These are phyloP conservation scores for Royoungia palumana DNA, from an alignment of 768 basidiomycete species.

Conservation along the genomic window DNA sequence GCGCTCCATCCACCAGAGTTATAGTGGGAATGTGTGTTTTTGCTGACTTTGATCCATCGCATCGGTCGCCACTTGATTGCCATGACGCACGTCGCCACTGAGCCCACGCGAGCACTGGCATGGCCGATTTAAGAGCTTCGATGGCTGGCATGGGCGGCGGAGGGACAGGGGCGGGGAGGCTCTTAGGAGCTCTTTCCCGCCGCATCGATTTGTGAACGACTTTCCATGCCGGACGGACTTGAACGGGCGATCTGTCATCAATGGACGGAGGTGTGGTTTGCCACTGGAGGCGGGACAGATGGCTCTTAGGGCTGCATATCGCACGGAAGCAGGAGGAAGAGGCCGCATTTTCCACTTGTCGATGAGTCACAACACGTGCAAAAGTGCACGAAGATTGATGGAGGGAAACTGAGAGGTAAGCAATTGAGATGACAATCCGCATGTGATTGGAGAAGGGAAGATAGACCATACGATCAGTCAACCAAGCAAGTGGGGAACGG, in stretches of 20 bases:
- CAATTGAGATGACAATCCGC: neutral
- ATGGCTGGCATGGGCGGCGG: conserved; percentile 35
- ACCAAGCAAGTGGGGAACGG: neutral
- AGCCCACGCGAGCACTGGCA: conserved; percentile 83
- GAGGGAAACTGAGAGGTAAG: too few relatives aligned
- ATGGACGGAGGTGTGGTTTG: conserved; percentile 44
- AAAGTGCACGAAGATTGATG: neutral
- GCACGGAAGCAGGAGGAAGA: neutral
- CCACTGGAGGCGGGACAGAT: conserved; percentile 34
- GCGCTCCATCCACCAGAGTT: too few relatives aligned
- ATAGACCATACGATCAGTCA: neutral
- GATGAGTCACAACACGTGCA: neutral
- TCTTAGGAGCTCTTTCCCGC: conserved; percentile 45
- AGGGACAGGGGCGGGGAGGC: conserved; percentile 37
- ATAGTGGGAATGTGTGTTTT: too few relatives aligned
- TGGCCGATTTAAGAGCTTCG: conserved; percentile 46
- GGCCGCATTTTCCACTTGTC: neutral
- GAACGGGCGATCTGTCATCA: conserved; percentile 45
- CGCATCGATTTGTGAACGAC: conserved; percentile 63
- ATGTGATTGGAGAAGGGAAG: neutral
- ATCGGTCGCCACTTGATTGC: too few relatives aligned
- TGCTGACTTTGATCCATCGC: too few relatives aligned
- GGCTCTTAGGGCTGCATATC: conserved; percentile 32
- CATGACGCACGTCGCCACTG: conserved; percentile 79
- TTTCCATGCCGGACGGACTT: conserved; percentile 72